Evolutionary conservation across 805 yeast genomes (phyloP).

Genomic region (Candida ovalis): DNA sequence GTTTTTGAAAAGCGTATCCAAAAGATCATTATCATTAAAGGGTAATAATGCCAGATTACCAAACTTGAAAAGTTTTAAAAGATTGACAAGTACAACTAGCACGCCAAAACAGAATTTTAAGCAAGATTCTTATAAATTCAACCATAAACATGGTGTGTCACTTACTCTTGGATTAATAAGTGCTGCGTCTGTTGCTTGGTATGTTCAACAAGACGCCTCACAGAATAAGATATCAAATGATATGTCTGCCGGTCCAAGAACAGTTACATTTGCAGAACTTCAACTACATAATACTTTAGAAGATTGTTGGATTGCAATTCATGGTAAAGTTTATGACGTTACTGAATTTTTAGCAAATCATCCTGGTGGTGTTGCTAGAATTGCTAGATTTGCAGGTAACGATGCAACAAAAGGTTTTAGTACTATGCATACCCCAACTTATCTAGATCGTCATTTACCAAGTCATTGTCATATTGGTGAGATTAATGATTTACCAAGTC

Average conservation of each 20-base stretch:
- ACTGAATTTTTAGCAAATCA: conserved; percentile 43
- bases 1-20: background rate
- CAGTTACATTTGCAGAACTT: conserved; percentile 29
- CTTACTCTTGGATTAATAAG: background rate
- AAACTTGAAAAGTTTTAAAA: background rate
- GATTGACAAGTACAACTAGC: too few relatives aligned
- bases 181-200: background rate
- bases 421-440: conserved; percentile 25
- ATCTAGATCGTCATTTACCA: conserved; percentile 23
- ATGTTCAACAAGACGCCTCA: background rate
- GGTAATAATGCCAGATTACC: background rate
- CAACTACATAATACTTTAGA: conserved; percentile 47
- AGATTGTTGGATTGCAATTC: conserved; percentile 85
- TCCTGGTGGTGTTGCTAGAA: conserved; percentile 46
- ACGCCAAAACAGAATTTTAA: too few relatives aligned
- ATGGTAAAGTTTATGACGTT: conserved; percentile 39
- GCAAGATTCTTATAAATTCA: background rate
- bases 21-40: background rate
- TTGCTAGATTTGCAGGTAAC: conserved; percentile 43
- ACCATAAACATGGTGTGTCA: background rate
- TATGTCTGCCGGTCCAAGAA: background rate
- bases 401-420: conserved; percentile 40
- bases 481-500: conserved; percentile 23
- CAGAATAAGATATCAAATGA: background rate
- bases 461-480: conserved; percentile 36